These are phyloP conservation scores for Sextonia rubra DNA, from an alignment of 164 flowering plant species.

Conservation along the genomic window DNA sequence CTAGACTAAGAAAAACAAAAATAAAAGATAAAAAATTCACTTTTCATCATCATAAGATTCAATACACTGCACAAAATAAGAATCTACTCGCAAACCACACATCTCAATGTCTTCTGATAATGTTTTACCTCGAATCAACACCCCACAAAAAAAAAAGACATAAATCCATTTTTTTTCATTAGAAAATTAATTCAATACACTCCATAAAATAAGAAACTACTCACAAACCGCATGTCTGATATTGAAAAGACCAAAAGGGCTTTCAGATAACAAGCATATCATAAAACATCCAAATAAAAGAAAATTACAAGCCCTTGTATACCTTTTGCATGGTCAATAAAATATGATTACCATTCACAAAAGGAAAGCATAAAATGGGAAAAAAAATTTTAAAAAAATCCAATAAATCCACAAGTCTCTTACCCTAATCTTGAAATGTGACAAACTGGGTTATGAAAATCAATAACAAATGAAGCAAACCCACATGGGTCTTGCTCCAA, in stretches of 20 bases:
- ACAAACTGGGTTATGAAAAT: slow-evolving; percentile 8
- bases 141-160: too few species aligned
- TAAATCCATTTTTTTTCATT: too few species aligned
- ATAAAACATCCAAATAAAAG: not conserved
- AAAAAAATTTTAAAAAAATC: not conserved
- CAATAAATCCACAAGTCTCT: not conserved
- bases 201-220: too few species aligned
- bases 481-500: slow-evolving; percentile 4
- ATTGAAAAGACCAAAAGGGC: not conserved
- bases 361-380: not conserved
- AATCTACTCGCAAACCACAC: too few species aligned
- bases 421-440: not conserved
- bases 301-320: not conserved
- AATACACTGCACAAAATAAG: too few species aligned
- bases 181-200: too few species aligned
- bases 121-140: too few species aligned
- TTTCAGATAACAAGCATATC: not conserved
- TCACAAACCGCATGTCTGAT: not conserved
- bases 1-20: too few species aligned
- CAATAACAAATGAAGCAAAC: not conserved
- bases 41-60: too few species aligned
- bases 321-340: not conserved
- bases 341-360: not conserved
- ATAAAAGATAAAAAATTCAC: too few species aligned
- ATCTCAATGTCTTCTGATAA: too few species aligned